Evolutionary conservation across 2,329 filamentous ascomycete species (phyloP).

Genomic region (Cordyceps fumosorosea): DNA sequence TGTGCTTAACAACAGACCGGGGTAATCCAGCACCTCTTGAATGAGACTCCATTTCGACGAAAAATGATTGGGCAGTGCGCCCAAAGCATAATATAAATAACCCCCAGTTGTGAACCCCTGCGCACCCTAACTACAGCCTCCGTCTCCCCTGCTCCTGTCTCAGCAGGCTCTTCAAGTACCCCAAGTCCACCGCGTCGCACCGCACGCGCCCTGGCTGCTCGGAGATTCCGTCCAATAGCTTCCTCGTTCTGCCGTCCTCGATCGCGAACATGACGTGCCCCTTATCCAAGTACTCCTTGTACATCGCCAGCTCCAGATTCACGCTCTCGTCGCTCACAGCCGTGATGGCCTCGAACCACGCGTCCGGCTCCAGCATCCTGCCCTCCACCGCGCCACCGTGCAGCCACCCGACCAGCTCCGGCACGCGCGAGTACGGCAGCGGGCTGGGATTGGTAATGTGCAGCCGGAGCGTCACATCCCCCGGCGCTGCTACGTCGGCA

Average conservation of each 20-base stretch:
- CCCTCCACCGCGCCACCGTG: not conserved
- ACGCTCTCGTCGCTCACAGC: not conserved
- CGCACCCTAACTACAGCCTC: not conserved
- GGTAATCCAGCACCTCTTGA: too few species aligned
- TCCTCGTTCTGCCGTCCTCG: not conserved
- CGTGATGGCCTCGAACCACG: conserved; percentile 3
- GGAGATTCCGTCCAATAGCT: not conserved
- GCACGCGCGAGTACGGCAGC: not conserved
- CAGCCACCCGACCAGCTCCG: not conserved
- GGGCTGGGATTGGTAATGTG: conserved; percentile 1
- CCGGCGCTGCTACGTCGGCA: not conserved
- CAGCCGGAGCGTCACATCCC: not conserved
- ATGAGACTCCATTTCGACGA: too few species aligned
- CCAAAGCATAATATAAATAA: not conserved
- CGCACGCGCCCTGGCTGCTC: not conserved
- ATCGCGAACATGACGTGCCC: conserved; percentile 3
- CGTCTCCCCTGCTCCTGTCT: not conserved
- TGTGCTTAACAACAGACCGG: too few species aligned
- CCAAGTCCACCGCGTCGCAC: not conserved
- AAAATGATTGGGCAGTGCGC: too few species aligned
- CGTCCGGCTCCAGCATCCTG: not conserved
- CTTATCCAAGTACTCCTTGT: conserved; percentile 3
- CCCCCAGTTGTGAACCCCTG: not conserved
- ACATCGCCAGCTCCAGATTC: conserved; percentile 3
- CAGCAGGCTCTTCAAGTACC: not conserved